Conservation (phyloP, 1,284 basidiomycete species). For the Mycosarcoma mackinlayi region DNA sequence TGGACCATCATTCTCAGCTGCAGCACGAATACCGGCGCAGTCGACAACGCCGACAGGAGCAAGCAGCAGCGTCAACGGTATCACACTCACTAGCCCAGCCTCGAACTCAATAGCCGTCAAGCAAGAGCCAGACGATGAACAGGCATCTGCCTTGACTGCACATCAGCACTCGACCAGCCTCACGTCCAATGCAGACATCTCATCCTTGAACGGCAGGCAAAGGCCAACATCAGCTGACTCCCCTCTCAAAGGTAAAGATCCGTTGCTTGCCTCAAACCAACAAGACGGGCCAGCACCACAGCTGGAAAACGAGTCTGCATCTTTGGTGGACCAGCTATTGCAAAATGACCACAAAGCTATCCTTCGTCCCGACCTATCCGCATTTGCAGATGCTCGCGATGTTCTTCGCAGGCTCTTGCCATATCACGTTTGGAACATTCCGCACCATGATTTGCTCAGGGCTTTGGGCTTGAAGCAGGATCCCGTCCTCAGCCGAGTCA, state of each 20-base stretch:
- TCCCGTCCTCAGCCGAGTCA: conserved; percentile 29
- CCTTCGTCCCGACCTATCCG: conserved; percentile 55
- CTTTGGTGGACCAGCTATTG: conserved; percentile 21
- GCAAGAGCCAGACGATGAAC: conserved; percentile 37
- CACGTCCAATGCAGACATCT: background rate
- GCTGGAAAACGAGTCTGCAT: conserved; percentile 2
- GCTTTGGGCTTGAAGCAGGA: conserved; percentile 27
- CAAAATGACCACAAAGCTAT: conserved; percentile 49
- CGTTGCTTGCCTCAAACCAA: background rate
- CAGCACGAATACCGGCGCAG: background rate
- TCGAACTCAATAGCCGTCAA: conserved; percentile 27
- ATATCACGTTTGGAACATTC: conserved; percentile 65
- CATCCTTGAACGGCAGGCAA: background rate
- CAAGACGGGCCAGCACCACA: background rate
- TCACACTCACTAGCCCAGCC: background rate
- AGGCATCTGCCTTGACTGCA: background rate
- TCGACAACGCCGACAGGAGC: background rate
- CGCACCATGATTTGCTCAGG: conserved; percentile 54
- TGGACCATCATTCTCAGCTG: background rate
- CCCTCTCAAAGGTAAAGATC: background rate
- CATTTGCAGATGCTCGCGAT: conserved; percentile 55
- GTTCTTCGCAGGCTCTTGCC: conserved; percentile 59
- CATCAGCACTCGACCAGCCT: background rate
- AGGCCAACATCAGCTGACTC: conserved; percentile 5
- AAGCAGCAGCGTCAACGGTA: conserved; percentile 1